phyloP scores from a whole-genome alignment of 2,329 filamentous ascomycete genomes.

The Coniella vitis region DNA sequence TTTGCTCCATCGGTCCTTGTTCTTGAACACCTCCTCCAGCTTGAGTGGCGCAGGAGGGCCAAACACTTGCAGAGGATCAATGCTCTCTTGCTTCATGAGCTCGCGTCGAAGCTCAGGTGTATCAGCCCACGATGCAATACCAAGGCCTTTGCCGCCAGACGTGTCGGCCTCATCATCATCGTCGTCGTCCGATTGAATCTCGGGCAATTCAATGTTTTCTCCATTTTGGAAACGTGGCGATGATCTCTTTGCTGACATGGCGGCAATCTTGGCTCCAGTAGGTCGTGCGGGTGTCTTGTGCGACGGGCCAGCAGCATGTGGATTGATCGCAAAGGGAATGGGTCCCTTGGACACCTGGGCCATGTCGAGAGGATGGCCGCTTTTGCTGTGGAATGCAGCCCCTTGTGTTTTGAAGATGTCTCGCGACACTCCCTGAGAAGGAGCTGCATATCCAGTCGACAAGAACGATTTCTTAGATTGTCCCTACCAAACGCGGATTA shows the following conservation, averaged over 20 bases:
- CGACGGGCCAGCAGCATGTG: constrained; percentile 44
- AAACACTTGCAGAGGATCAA: constrained; percentile 82
- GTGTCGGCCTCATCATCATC: constrained; percentile 64
- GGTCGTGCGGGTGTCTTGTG: constrained; percentile 66
- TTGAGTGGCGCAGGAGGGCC: constrained; percentile 81
- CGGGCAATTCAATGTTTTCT: constrained; percentile 84
- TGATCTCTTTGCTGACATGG: constrained; percentile 56
- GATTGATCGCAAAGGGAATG: constrained; percentile 77
- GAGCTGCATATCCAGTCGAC: constrained; percentile 54
- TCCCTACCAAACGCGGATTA: constrained; percentile 45
- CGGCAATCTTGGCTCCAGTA: constrained; percentile 46
- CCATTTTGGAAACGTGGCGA: constrained; percentile 85
- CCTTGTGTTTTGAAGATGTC: constrained; percentile 61
- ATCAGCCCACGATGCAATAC: constrained; percentile 77
- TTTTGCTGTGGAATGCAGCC: constrained; percentile 61
- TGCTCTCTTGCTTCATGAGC: constrained; percentile 72
- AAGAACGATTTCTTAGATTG: constrained; percentile 53
- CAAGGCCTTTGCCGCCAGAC: constrained; percentile 44
- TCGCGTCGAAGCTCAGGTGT: constrained; percentile 73
- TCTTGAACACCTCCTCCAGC: constrained; percentile 96
- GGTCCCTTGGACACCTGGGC: constrained; percentile 81
- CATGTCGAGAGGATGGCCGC: constrained; percentile 70
- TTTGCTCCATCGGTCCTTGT: constrained; percentile 76
- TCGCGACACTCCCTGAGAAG: constrained; percentile 45
- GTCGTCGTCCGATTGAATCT: constrained; percentile 92